Conservation (phyloP, 1,139 yeast species). For the Saccharomyces hybrid region DNA sequence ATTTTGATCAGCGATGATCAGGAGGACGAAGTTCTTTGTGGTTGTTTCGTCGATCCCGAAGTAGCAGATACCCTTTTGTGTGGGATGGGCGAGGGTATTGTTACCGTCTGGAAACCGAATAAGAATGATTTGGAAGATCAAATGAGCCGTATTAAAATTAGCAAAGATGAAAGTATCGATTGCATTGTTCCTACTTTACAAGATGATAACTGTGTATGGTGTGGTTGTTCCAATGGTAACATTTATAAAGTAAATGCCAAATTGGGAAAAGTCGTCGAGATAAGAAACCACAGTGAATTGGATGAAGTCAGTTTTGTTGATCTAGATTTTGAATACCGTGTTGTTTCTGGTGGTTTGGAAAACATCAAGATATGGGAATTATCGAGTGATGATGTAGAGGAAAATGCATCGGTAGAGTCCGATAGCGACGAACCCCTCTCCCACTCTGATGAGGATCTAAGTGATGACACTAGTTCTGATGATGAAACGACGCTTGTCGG, state of each 20-base stretch:
- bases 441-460: slow-evolving; percentile 16
- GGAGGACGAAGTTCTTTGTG: slow-evolving; percentile 80
- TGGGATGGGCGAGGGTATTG: slow-evolving; percentile 88
- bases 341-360: slow-evolving; percentile 81
- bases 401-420: slow-evolving; percentile 22
- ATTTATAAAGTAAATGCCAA: slow-evolving; percentile 61
- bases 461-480: slow-evolving; percentile 7
- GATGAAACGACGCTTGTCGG: slow-evolving; percentile 19
- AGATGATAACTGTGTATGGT: slow-evolving; percentile 64
- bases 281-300: slow-evolving; percentile 53
- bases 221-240: slow-evolving; percentile 82
- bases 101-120: slow-evolving; percentile 79
- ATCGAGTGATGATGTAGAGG: slow-evolving; percentile 27
- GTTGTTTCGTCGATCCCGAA: slow-evolving; percentile 59
- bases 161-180: slow-evolving; percentile 71
- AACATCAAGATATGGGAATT: slow-evolving; percentile 65
- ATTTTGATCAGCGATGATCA: slow-evolving; percentile 70
- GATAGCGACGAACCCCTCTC: slow-evolving; percentile 9
- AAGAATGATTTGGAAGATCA: slow-evolving; percentile 69
- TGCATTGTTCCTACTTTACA: slow-evolving; percentile 69
- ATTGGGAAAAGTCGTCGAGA: slow-evolving; percentile 56
- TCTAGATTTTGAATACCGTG: slow-evolving; percentile 68
- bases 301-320: slow-evolving; percentile 70
- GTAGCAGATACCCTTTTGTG: slow-evolving; percentile 63
- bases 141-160: slow-evolving; percentile 65